Conservation (phyloP, 2,329 filamentous ascomycete species). For the Hypomyces perniciosus region DNA sequence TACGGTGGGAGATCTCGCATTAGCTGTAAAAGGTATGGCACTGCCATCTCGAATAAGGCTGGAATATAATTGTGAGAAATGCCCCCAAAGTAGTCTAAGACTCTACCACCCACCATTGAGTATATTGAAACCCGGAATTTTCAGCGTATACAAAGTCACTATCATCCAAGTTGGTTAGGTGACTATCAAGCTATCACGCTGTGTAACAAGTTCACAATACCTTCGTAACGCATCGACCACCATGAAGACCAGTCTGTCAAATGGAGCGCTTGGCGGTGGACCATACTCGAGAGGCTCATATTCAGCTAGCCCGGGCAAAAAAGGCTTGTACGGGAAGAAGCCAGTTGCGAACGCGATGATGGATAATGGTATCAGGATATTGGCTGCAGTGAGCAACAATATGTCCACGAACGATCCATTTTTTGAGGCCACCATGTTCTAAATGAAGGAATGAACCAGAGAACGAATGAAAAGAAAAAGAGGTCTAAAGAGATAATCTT, state of each 20-base stretch:
- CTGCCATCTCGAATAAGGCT: conserved; percentile 78
- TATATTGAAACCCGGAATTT: conserved; percentile 76
- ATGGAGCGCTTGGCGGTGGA: conserved; percentile 58
- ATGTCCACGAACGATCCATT: conserved; percentile 24
- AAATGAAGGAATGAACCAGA: not conserved
- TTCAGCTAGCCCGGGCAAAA: conserved; percentile 75
- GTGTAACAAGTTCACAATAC: conserved; percentile 36
- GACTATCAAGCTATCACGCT: not conserved
- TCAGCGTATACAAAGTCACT: conserved; percentile 91
- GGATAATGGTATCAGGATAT: conserved; percentile 69
- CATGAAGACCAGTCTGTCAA: conserved; percentile 93
- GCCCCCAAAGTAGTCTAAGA: not conserved
- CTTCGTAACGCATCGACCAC: conserved; percentile 91
- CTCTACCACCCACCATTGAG: conserved; percentile 64
- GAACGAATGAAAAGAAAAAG: not conserved
- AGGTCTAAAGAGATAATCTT: not conserved
- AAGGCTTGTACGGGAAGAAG: conserved; percentile 97
- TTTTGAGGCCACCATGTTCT: conserved; percentile 20
- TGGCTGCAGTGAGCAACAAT: conserved; percentile 57
- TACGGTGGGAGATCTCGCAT: conserved; percentile 93
- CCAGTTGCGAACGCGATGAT: conserved; percentile 75
- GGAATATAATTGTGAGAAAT: conserved; percentile 4
- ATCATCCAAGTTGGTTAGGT: conserved; percentile 16
- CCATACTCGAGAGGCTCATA: conserved; percentile 54
- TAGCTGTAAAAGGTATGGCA: conserved; percentile 88